Base-by-base conservation (phyloP, 2,329 filamentous ascomycete species). In the Pseudocercospora ulei region DNA sequence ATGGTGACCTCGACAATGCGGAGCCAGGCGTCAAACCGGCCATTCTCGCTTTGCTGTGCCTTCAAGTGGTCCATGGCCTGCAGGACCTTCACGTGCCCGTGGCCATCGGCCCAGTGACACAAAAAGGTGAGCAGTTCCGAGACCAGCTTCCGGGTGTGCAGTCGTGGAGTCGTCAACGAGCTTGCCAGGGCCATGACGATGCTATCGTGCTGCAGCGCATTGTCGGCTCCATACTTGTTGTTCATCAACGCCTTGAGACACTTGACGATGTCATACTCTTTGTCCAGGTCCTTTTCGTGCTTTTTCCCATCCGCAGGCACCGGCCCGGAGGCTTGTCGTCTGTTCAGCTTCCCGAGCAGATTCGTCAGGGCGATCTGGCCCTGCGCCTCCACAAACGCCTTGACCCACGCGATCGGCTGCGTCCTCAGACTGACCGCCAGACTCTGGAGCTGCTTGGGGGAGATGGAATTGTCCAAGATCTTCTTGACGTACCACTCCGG, bases 401-500 rank as follows among this genome's bases (percentile, higher is more conserved):
- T 87, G 38, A 98, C 90, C 90, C 90, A 98, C 54, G 68, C 87
- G 54, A 98, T 96, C 42, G 92, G 90, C 61, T 98, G 90, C 24
- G 90, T 96, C 56, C 90, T 73, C 54, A 98, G 64, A 61, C 88
- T 95, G 65, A 98, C 92, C 58, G 90, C 85, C 58, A 98, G 67
- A 66, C 85, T 94, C 48, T 84, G 84, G 47, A 98, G 71, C 46
- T 93, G 83, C 67, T 96, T 95, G 49, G 80, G 75, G 38, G 87
- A 85, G 50, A 96, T 84, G 46, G 77, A 83, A 62, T 95, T 92
- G 61, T 96, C 88, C 82, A 96, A 85, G 44, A 96, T 83, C 60
- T 84, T 88, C 59, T 85, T 82, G 37, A 98, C 88, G 61, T 94
- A 98, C 88, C 88, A 98, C 64, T 96, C 88, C 2, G 90, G 90